A percentile compares a stretch with the other conserved stretches of the same genome.
These are phyloP conservation scores for Prunus mume DNA, from an alignment of 306 rosid genomes.

Conservation along the genomic window DNA sequence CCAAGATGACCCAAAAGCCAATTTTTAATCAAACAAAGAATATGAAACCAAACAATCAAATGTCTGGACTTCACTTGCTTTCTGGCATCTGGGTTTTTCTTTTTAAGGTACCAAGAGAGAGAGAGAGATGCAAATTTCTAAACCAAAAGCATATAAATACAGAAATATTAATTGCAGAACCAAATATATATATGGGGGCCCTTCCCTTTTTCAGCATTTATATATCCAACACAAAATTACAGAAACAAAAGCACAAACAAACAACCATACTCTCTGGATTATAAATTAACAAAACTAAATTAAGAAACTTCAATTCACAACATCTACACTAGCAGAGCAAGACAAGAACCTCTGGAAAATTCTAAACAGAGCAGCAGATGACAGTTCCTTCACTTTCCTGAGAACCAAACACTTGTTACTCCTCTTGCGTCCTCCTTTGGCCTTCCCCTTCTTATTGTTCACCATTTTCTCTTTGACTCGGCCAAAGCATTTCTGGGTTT, in stretches of 20 bases:
- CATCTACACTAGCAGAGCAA: constrained; percentile 69
- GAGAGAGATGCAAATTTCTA: not conserved
- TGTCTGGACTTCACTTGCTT: not conserved
- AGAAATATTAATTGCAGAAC: not conserved
- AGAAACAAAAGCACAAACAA: not conserved
- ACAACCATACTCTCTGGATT: not conserved
- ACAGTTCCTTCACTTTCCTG: constrained; percentile 59
- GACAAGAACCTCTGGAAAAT: constrained; percentile 66
- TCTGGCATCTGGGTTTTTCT: not conserved
- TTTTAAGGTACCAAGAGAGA: not conserved
- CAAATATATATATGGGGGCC: not conserved
- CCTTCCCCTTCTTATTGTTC: not conserved
- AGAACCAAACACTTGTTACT: constrained; percentile 60
- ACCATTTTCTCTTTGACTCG: constrained; percentile 52
- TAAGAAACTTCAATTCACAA: constrained; percentile 29
- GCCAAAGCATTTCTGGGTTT: constrained; percentile 68
- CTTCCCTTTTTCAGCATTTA: not conserved
- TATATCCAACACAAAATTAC: not conserved
- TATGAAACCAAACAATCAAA: not conserved
- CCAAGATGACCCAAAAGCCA: not conserved
- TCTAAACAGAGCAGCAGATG: constrained; percentile 47
- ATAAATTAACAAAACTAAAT: constrained; percentile 16
- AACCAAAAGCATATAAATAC: not conserved
- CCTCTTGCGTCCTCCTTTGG: constrained; percentile 13
- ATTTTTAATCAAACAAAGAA: not conserved